Base-by-base conservation (phyloP, 2,329 filamentous ascomycete genomes). In the Fusarium sp. region DNA sequence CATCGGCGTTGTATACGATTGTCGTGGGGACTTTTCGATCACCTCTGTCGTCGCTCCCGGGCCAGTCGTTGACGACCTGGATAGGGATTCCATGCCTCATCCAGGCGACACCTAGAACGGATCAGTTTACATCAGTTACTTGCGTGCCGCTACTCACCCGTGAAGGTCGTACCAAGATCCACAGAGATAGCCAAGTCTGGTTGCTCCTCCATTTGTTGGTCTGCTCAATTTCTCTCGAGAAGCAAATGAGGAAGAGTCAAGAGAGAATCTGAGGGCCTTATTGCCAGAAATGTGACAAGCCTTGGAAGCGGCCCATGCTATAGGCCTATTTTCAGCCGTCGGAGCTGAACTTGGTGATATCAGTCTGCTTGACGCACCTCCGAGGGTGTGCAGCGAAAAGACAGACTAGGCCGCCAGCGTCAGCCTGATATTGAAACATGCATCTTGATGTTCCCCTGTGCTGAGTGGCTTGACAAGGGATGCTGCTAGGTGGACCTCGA, bases 1-100 rank as follows among this genome's bases (percentile, higher is more conserved):
- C 77, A 64, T 83, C 79, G 10, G 77, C 64, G 38, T 85, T 84
- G 73, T 88, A 89, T 22, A 87, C 79, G 8, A 88, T 77, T 8
- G 84, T 82, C 0, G 87, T 88, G 4, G 87, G 86, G 0, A 88
- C 86, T 72, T 89, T 89, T 70, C 87, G 86, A 69, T 89, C 87
- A 55, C 86, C 85, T 62, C 83, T 84, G 61, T 86, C 85, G 16
- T 84, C 84, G 47, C 84, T 84, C 7, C 87, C 87, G 1, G 87
- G 87, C 87, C 87, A 89, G 79, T 87, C 85, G 75, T 86, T 82
- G 72, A 86, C 82, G 38, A 85, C 78, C 57, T 86, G 84, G 51
- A 86, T 82, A 5, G 84, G 83, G 16, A 77, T 83, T 47, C 79
- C 79, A 8, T 81, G 78, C 24, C 81, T 81, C 81, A 82, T 84